Evolutionary conservation across 2,329 filamentous ascomycete genomes (phyloP), one percentile per base, ranked within the genome.

Genomic region (Thielaviopsis musarum): DNA sequence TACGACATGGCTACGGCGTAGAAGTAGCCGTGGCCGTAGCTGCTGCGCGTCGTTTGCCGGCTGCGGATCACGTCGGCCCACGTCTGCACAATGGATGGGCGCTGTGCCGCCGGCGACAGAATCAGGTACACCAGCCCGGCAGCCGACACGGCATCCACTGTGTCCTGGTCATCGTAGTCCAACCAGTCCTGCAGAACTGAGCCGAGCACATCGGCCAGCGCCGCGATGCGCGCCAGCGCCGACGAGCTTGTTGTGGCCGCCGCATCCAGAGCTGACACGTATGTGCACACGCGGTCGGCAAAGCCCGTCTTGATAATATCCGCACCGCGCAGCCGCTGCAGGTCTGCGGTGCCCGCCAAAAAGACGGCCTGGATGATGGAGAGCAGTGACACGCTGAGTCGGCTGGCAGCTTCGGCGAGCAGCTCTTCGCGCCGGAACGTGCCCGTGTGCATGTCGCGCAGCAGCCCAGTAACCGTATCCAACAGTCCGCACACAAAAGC

Each of bases 341-440:
- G 22, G 3, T 45, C 26, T 19, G 38, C 41, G 7, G 24, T 21
- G 4, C 26, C 9, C 15, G 52, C n/a, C 34, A 26, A 55, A 55
- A 19, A 61, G 26, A 7, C 12, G 6, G 45, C 52, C 28, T 61
- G 61, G 21, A 64, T 45, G 0, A 77, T 59, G 0, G 79, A 78
- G 10, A 76, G 69, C 0, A 72, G 68, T 4, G 82, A 76, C 6
- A 79, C 72, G 12, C 85, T 72, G 0, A 88, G 72, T n/a, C 72
- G 73, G 64, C 80, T 77, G 15, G 76, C 75, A 0, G 81, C 80
- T 65, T 85, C 82, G 26, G 81, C 80, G 3, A 86, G 75, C 22
- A 87, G 73, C 60, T 87, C 84, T 0, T 81, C 82, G 24, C 80
- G 79, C 19, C 85, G 75, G 63, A 77, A 79, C 1, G 71, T 71